These are phyloP conservation scores for Penicillium concentricum DNA, from an alignment of 2,329 filamentous ascomycete species.

Conservation along the genomic window DNA sequence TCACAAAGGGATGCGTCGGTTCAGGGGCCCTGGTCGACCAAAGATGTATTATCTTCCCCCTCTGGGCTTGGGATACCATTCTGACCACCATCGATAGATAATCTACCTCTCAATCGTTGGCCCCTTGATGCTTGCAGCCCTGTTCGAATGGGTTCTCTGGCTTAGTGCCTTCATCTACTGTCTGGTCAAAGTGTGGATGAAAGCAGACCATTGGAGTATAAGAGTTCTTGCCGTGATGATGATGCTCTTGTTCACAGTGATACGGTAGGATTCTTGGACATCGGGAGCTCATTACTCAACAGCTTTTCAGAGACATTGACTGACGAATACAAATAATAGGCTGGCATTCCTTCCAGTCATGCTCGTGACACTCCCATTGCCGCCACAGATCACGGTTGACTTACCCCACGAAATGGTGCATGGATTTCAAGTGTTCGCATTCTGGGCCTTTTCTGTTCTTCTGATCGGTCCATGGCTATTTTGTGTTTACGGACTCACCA, in stretches of 20 bases:
- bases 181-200: conserved; percentile 79
- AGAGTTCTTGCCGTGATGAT: conserved; percentile 74
- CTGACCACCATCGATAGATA: conserved; percentile 57
- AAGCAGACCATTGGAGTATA: conserved; percentile 86
- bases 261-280: conserved; percentile 60
- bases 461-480: conserved; percentile 89
- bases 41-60: conserved; percentile 13
- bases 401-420: conserved; percentile 69
- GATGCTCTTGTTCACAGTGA: conserved; percentile 67
- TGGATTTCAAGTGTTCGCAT: conserved; percentile 89
- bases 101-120: conserved; percentile 80
- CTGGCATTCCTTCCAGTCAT: conserved; percentile 88
- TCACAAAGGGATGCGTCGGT: neutral
- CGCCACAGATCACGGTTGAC: conserved; percentile 65
- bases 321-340: conserved; percentile 45
- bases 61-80: neutral
- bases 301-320: neutral
- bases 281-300: neutral
- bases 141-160: conserved; percentile 94
- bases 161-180: conserved; percentile 93
- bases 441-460: conserved; percentile 85
- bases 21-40: conserved; percentile 7
- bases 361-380: conserved; percentile 86
- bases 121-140: conserved; percentile 75
- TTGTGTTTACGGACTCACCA: conserved; percentile 88